Base-by-base conservation (phyloP, 495 filamentous ascomycete species). In the Neohortaea acidophila region DNA sequence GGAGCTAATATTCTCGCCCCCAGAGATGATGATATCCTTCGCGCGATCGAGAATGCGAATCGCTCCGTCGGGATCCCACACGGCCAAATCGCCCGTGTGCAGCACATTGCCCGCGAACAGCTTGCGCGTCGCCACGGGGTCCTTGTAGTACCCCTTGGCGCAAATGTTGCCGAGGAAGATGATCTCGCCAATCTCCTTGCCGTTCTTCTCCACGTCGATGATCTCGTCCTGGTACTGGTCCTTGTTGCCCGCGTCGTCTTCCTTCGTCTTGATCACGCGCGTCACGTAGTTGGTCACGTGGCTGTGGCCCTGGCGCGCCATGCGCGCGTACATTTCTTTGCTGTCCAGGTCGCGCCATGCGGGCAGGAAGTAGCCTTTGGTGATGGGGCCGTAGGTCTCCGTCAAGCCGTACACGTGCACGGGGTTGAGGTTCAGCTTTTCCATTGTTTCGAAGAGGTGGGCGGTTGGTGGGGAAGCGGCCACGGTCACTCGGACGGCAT, bases 11-110 rank as follows among this genome's bases (percentile, higher is more conserved):
- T 97, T 97, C 56, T 97, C 89, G 38, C 89, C 89, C 33, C 89
- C 89, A 45, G 84, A 92, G 43, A 97, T 97, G 35, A 97, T 96
- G 31, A 97, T 94, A 55, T 97, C 89, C 62, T 96, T 97, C 3
- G 82, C 81, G 24, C 89, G 69, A 57, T 97, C 89, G 44, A 91
- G 65, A 46, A 97, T 94, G 64, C 94, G 83, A 30, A 85, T 73
- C 33, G 81, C 75, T 1, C 87, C 85, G 52, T 96, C 86, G 0
- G 77, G 67, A 53, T 92, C 81, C 79, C 79, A 83, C 4, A 97
- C 86, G 3, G 89, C 89, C 39, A 97, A 58, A 52, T 97, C 89
- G 0, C 91, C 89, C 9, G 79, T 81, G 56, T 92, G 91, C 32
- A 84, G 59, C 15, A 77, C 84, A 11, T 89, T 91, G 5, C 91